Evolutionary conservation across 2,329 filamentous ascomycete species (phyloP), one percentile per base, ranked within the genome.

Genomic region (Hymenoscyphus fraxineus): DNA sequence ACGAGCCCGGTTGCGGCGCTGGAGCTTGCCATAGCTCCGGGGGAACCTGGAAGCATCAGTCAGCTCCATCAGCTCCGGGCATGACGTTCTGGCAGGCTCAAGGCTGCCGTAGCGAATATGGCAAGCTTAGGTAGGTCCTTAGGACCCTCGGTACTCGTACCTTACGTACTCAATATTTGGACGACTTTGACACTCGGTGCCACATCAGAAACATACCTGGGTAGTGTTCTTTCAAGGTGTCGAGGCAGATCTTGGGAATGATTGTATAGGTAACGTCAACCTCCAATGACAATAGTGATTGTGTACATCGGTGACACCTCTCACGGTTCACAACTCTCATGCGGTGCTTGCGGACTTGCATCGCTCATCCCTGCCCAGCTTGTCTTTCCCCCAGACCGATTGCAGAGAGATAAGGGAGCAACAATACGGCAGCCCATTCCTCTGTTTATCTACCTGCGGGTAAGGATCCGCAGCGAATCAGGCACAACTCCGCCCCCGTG

Each of bases 401-500:
- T 44, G 41, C 41, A 44, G 41, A 44, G 47, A 54, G 22, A 54
- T 27, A 22, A 54, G 19, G 22, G 5, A 6, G 32, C 35, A 35
- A 19, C n/a, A 44, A 9, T 54, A 54, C 47, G 47, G 47, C 19
- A 54, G 6, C 47, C 47, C 47, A 22, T 51, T 51, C 19, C 44
- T 22, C 13, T 5, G n/a, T n/a, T n/a, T n/a, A 16, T 9, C 19
- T 2, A 51, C 27, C 27, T 27, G 27, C 27, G 27, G 27, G 27
- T 27, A 27, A 3, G 27, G 27, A 27, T 27, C 27, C 27, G 27
- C 22, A 22, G 44, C 44, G 44, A 27, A 51, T 51, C 19, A 41
- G 15, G 58, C 58, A 16, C 13, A 59, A 39, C 58, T 41, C 59
- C 59, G 44, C 59, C 59, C 59, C 59, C 54, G 22, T 51, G 22